These are phyloP conservation scores for Parasarocladium wereldwijsianum DNA, from an alignment of 2,329 filamentous ascomycete genomes.

Conservation along the genomic window DNA sequence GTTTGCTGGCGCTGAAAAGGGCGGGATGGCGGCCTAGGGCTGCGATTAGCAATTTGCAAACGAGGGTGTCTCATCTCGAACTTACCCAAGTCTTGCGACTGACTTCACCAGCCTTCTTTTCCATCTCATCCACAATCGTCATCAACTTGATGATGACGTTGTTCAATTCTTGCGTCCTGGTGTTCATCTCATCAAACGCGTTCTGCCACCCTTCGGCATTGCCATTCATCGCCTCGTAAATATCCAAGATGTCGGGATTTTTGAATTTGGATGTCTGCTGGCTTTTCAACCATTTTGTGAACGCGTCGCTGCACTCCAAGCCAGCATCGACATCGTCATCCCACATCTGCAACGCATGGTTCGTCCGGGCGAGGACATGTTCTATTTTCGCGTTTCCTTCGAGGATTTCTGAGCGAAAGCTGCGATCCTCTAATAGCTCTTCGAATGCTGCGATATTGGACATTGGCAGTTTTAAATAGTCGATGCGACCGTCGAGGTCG, in stretches of 20 bases:
- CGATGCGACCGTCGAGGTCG: slow-evolving; percentile 69
- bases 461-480: slow-evolving; percentile 69
- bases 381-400: slow-evolving; percentile 85
- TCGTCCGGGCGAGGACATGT: slow-evolving; percentile 71
- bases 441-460: slow-evolving; percentile 73
- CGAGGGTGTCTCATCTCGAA: slow-evolving; percentile 3
- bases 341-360: slow-evolving; percentile 59
- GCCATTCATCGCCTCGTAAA: slow-evolving; percentile 80
- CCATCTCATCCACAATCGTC: slow-evolving; percentile 71
- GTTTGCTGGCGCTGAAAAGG: slow-evolving; percentile 4
- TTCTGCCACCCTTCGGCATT: slow-evolving; percentile 85
- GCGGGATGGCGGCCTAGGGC: slow-evolving; percentile 6
- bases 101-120: slow-evolving; percentile 68
- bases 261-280: slow-evolving; percentile 49
- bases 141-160: slow-evolving; percentile 57
- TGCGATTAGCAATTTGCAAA: slow-evolving; percentile 1
- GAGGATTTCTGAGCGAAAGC: slow-evolving; percentile 69
- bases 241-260: slow-evolving; percentile 46
- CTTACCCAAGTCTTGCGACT: slow-evolving; percentile 64
- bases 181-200: slow-evolving; percentile 62
- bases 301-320: slow-evolving; percentile 58
- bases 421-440: slow-evolving; percentile 70
- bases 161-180: slow-evolving; percentile 56
- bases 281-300: slow-evolving; percentile 58
- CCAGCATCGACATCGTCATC: slow-evolving; percentile 69